Evolutionary conservation across 805 yeast genomes (phyloP), one percentile per base, ranked within the genome.

Genomic region (Yarrowia divulgata): DNA sequence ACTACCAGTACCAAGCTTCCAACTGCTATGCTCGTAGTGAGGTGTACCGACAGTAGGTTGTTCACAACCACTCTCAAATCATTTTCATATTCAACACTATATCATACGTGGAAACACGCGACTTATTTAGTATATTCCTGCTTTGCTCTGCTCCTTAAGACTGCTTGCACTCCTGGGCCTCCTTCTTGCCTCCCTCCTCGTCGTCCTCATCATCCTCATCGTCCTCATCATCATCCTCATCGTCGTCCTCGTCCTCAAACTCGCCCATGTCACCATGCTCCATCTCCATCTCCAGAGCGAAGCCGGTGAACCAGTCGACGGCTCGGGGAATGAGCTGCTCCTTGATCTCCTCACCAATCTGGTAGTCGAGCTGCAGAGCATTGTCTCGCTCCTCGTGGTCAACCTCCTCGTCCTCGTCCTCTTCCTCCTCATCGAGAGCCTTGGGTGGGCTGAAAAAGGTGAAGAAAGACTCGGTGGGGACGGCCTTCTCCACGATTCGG

Each of bases 231-330:
- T 84, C 89, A 1, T 83, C 88, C 1, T 82, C 89, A 8, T 81
- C 87, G 13, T 85, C 88, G 4, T 84, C 89, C 2, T 84, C 89
- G 23, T 82, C 86, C 18, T 85, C 91, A 10, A 84, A 92, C 14
- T 85, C 87, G 29, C 83, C 85, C 49, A 84, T 91, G 42, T 85
- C 85, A 71, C 81, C 83, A 62, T 82, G 86, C 73, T 85, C 89
- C 77, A 85, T 90, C 73, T 85, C 89, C 77, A 85, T 90, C 69
- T 90, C 97, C 70, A 94, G 85, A 32, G 99, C 99, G 73, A 92
- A 92, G 60, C 99, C 99, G 10, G 99, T 94, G 79, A 93, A 95
- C 98, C 99, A 95, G 79, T 94, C 98, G 75, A 95, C 86, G 67
- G 98, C 98, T 77, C 97, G 88, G 72, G 98, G 98, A 72, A 95